phyloP scores from a whole-genome alignment of 768 basidiomycete species.

The Amanita rubescens region DNA sequence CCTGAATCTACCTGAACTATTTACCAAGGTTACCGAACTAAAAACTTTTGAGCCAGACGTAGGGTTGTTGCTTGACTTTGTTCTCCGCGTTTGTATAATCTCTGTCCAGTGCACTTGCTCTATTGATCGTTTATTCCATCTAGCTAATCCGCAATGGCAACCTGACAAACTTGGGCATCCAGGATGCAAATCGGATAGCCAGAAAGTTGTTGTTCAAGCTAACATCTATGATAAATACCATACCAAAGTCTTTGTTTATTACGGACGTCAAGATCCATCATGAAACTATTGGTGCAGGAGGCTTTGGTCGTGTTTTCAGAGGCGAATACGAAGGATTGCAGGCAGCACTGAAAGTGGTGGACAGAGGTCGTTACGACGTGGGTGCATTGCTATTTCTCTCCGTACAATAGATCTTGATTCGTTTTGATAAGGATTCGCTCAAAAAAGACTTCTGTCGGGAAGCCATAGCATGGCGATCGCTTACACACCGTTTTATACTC shows the following conservation, averaged over 20 bases:
- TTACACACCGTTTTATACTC: not conserved
- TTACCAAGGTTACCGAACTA: too few relatives aligned
- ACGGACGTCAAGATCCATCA: not conserved
- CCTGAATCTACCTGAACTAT: too few relatives aligned
- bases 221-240: not conserved
- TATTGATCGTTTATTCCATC: too few relatives aligned
- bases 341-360: not conserved
- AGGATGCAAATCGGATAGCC: not conserved
- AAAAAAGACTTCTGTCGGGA: not conserved
- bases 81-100: not conserved
- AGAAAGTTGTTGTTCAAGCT: conserved; percentile 1
- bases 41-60: not conserved
- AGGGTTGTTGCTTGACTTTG: not conserved
- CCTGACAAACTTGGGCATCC: not conserved
- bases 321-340: not conserved
- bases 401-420: not conserved
- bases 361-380: not conserved
- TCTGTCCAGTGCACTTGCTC: not conserved
- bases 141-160: not conserved
- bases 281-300: not conserved
- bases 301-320: not conserved
- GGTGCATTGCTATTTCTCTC: not conserved
- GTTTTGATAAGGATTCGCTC: not conserved
- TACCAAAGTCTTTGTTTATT: not conserved
- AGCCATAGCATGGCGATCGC: not conserved